Conservation (phyloP, 495 filamentous ascomycete species). For the Trichoderma gamsii region DNA sequence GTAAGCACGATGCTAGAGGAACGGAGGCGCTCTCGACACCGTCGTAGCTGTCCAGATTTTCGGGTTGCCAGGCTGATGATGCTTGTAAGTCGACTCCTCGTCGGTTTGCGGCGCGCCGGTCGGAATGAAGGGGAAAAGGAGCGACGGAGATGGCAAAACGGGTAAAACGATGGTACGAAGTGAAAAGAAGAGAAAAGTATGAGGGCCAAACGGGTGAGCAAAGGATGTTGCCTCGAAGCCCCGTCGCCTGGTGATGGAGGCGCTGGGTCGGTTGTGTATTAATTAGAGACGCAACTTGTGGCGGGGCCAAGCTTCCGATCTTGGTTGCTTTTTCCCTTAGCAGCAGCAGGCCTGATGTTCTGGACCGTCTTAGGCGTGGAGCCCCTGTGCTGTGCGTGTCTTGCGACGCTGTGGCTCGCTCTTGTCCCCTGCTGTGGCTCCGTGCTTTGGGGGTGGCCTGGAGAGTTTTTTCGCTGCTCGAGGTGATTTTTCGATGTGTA, state of each 20-base stretch:
- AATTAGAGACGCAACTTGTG: conserved; percentile 12
- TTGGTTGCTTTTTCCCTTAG: conserved; percentile 6
- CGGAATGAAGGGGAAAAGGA: not conserved
- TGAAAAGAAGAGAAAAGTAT: not conserved
- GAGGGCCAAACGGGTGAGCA: conserved; percentile 10
- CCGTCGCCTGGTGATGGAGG: conserved; percentile 9
- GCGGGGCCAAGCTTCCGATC: conserved; percentile 13
- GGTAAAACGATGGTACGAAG: not conserved
- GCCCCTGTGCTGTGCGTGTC: conserved; percentile 11
- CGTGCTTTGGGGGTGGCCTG: conserved; percentile 9
- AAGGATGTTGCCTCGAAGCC: conserved; percentile 9
- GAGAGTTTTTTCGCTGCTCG: not conserved
- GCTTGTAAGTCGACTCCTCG: not conserved
- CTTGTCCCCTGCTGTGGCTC: conserved; percentile 14
- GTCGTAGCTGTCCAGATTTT: not conserved
- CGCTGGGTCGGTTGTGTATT: conserved; percentile 5
- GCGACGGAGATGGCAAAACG: not conserved
- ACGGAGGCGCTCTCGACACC: not conserved
- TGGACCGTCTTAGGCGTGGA: conserved; percentile 14
- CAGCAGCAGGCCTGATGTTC: conserved; percentile 12
- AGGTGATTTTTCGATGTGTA: not conserved
- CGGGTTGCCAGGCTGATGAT: not conserved
- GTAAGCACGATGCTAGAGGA: not conserved
- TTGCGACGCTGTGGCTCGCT: conserved; percentile 12
- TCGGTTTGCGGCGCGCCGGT: not conserved